These are phyloP conservation scores for Xylaria sp. DNA, from an alignment of 2,329 filamentous ascomycete genomes.

Conservation along the genomic window DNA sequence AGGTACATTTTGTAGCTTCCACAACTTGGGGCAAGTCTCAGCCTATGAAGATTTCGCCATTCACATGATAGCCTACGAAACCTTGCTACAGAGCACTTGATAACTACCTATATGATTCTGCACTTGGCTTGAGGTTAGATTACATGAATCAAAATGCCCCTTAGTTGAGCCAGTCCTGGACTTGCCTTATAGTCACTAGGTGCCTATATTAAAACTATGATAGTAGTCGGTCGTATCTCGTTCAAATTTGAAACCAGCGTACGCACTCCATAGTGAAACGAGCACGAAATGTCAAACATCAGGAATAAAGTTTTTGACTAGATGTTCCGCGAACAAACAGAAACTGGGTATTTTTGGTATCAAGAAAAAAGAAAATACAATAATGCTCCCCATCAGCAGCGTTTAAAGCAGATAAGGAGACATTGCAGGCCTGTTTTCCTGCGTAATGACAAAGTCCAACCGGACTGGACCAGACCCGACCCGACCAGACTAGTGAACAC, in stretches of 20 bases:
- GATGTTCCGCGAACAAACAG: conserved; percentile 14
- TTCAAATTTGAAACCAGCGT: not conserved
- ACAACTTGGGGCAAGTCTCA: not conserved
- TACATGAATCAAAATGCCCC: no score
- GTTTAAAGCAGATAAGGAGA: conserved; percentile 28
- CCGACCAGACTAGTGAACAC: conserved; percentile 30
- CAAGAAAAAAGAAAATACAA: conserved; percentile 15
- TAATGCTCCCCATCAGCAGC: conserved; percentile 24
- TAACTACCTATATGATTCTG: not conserved
- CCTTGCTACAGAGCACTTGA: not conserved
- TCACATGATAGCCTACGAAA: not conserved
- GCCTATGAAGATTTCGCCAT: not conserved
- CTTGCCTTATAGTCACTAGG: no score
- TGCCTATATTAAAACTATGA: not conserved
- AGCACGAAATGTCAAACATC: not conserved
- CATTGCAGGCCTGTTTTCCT: conserved; percentile 27
- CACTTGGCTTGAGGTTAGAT: no score
- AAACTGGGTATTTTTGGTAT: conserved; percentile 34
- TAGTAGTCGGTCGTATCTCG: not conserved
- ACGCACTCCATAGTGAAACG: not conserved
- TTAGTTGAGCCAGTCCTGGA: no score
- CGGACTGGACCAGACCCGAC: not conserved
- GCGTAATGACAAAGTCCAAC: conserved; percentile 24
- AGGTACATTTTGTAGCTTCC: not conserved
- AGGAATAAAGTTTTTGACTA: not conserved